Conservation (phyloP, 139 green algal species). For the Picochlorum costavermella region DNA sequence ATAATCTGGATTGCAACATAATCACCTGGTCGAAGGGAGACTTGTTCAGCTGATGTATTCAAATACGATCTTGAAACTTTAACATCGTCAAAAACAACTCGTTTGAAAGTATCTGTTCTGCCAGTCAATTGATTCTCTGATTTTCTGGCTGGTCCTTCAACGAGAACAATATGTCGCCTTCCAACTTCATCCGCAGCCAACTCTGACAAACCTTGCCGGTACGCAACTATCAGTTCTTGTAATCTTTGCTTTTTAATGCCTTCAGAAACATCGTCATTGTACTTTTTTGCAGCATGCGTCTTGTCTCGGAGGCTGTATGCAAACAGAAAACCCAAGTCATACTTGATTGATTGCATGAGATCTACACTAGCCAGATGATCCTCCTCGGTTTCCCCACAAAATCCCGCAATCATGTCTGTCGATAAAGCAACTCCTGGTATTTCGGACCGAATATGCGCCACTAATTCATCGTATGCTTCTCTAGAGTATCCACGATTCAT, state of each 20-base stretch:
- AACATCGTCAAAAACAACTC: conserved; percentile 40
- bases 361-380: conserved; percentile 72
- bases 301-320: conserved; percentile 69
- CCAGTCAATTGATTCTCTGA: conserved; percentile 37
- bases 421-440: conserved; percentile 66
- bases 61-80: conserved; percentile 19
- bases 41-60: neutral
- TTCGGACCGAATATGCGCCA: conserved; percentile 37
- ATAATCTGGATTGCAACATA: conserved; percentile 47
- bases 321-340: conserved; percentile 83
- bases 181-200: conserved; percentile 39
- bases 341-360: conserved; percentile 53
- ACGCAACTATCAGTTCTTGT: conserved; percentile 52
- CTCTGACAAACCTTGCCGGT: conserved; percentile 30
- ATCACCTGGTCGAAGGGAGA: conserved; percentile 39
- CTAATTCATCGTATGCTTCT: conserved; percentile 75
- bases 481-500: conserved; percentile 80
- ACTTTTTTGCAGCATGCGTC: conserved; percentile 67
- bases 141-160: conserved; percentile 50
- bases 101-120: conserved; percentile 59
- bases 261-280: conserved; percentile 59
- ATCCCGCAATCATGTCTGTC: conserved; percentile 49
- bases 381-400: conserved; percentile 80
- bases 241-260: conserved; percentile 54
- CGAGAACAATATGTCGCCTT: conserved; percentile 50